A percentile compares a stretch with the other conserved stretches of the same genome.
Conservation (phyloP, 1,284 basidiomycete species). For the Ceratobasidium papillatum region DNA sequence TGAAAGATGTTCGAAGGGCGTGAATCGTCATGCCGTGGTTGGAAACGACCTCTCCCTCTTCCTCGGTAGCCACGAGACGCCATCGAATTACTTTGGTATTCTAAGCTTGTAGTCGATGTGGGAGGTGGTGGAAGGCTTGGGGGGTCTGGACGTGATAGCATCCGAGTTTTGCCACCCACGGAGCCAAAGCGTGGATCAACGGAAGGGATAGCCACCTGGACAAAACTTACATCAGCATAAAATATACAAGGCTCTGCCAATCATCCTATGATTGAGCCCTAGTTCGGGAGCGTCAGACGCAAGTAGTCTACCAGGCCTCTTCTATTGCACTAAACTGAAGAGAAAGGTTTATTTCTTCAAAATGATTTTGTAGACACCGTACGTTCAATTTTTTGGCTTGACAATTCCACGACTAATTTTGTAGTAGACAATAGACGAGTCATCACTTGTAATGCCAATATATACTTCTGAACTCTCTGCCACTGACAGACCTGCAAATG, state of each 20-base stretch:
- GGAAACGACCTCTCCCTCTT: conserved; percentile 9
- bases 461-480: conserved; percentile 50
- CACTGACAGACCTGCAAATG: neutral
- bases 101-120: neutral
- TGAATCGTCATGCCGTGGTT: neutral
- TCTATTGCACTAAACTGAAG: too few species aligned
- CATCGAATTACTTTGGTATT: neutral
- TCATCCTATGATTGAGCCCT: too few species aligned
- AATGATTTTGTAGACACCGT: neutral
- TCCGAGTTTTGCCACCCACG: neutral
- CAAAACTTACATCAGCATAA: conserved; percentile 19
- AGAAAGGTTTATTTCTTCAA: too few species aligned
- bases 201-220: conserved; percentile 20
- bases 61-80: conserved; percentile 5
- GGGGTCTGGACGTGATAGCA: neutral
- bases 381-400: conserved; percentile 60
- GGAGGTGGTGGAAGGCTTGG: neutral
- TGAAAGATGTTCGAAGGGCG: neutral
- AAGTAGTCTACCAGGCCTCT: too few species aligned
- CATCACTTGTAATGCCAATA: conserved; percentile 74
- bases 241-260: neutral
- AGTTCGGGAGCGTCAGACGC: too few species aligned
- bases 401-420: conserved; percentile 77
- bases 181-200: conserved; percentile 15
- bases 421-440: conserved; percentile 83